These are phyloP conservation scores for Flaveria robusta DNA, from an alignment of 129 eudicot species.

Conservation along the genomic window DNA sequence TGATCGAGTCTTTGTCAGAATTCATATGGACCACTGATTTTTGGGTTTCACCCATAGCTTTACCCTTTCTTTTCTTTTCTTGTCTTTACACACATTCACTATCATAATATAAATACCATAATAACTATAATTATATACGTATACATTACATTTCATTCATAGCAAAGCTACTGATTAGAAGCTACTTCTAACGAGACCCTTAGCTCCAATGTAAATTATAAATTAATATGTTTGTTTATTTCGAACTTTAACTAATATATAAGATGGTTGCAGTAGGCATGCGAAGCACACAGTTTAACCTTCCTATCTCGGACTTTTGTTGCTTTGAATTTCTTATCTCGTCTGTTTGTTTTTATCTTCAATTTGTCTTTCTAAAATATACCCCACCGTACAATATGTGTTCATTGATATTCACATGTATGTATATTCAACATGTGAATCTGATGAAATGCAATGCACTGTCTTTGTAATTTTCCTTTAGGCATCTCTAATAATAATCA, in stretches of 20 bases:
- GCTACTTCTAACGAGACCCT: too few species aligned
- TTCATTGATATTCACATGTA: not conserved
- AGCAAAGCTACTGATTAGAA: too few species aligned
- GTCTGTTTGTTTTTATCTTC: conserved; percentile 32
- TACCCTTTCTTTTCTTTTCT: conserved; percentile 40
- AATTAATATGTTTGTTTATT: not conserved
- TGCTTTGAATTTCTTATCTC: conserved; percentile 35
- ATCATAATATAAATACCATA: not conserved
- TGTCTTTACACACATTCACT: conserved; percentile 41
- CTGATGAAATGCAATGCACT: not conserved
- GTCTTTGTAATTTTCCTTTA: too few species aligned
- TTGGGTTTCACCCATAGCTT: conserved; percentile 85
- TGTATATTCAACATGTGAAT: conserved; percentile 5
- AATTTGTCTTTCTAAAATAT: conserved; percentile 25
- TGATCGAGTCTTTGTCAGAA: conserved; percentile 59
- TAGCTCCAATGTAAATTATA: not conserved
- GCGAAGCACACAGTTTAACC: conserved; percentile 41
- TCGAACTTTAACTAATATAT: conserved; percentile 13
- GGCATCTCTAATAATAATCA: too few species aligned
- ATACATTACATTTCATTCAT: too few species aligned
- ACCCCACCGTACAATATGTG: conserved; percentile 19
- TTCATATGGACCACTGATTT: conserved; percentile 79
- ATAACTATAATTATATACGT: too few species aligned
- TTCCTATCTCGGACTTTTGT: conserved; percentile 37
- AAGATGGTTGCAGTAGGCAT: conserved; percentile 30